phyloP scores from a whole-genome alignment of 2,329 filamentous ascomycete genomes.

The Microcyclospora tardicrescens region DNA sequence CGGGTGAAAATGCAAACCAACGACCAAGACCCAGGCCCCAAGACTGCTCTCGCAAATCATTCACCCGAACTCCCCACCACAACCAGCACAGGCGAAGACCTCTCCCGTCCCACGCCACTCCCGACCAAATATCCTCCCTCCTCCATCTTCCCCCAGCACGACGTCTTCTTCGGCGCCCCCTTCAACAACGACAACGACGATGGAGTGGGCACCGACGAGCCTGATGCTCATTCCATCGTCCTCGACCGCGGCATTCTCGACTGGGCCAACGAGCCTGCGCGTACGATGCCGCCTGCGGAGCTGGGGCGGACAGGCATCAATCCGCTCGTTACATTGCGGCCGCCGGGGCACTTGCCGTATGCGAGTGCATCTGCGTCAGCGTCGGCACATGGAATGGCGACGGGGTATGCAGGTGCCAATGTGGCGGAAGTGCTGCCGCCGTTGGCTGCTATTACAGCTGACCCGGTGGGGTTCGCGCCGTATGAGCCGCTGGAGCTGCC shows the following conservation, averaged over 20 bases:
- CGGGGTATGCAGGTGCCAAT: too few relatives aligned
- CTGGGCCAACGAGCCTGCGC: constrained; percentile 10
- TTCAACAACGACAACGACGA: constrained; percentile 12
- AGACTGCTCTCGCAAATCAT: neutral
- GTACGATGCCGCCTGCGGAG: too few relatives aligned
- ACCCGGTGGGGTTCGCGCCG: too few relatives aligned
- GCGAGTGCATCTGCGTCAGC: too few relatives aligned
- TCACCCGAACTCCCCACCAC: neutral
- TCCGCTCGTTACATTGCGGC: too few relatives aligned
- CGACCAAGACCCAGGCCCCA: neutral
- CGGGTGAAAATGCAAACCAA: neutral
- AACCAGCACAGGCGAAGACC: neutral
- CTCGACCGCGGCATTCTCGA: constrained; percentile 25
- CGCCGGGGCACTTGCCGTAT: too few relatives aligned
- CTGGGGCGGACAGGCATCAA: too few relatives aligned
- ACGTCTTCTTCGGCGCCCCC: constrained; percentile 17
- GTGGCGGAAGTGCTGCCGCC: too few relatives aligned
- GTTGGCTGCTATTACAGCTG: too few relatives aligned
- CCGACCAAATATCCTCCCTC: constrained; percentile 3
- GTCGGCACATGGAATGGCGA: too few relatives aligned
- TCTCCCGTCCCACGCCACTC: neutral
- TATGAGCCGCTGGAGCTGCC: too few relatives aligned
- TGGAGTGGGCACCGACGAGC: constrained; percentile 11
- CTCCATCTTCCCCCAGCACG: constrained; percentile 14
- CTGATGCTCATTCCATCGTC: constrained; percentile 14